These are phyloP conservation scores for Rhododendron williamsianum DNA, from an alignment of 148 eudicot species.

Conservation along the genomic window DNA sequence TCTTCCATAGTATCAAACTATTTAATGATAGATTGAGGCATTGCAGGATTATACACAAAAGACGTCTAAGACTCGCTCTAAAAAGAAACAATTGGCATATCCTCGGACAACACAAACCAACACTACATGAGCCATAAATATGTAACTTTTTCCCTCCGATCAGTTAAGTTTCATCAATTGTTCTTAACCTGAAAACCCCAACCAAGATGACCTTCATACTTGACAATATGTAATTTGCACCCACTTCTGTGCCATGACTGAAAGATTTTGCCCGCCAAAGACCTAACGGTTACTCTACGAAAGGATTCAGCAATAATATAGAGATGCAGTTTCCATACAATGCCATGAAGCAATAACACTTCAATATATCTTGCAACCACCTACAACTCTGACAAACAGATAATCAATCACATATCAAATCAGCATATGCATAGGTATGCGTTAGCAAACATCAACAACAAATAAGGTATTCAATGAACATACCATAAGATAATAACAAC, in stretches of 20 bases:
- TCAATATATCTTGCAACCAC: not conserved
- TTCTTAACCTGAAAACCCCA: not conserved
- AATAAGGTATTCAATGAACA: not conserved
- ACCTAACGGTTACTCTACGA: not conserved
- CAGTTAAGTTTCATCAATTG: not conserved
- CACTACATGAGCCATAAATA: not conserved
- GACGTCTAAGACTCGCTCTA: not conserved
- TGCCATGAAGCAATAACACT: not conserved
- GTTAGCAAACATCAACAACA: not conserved
- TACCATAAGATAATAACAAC: not conserved
- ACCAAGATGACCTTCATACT: not conserved
- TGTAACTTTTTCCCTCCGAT: not conserved
- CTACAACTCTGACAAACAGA: not conserved
- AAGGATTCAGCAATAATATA: not conserved
- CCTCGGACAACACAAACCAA: not conserved
- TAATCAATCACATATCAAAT: not conserved
- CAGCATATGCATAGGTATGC: not conserved
- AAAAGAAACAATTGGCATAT: not conserved
- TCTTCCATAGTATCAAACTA: not conserved
- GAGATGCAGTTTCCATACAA: not conserved
- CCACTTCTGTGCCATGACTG: not conserved
- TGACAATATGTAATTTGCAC: not conserved
- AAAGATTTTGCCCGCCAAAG: not conserved
- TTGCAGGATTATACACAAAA: not conserved
- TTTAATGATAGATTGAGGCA: not conserved